Evolutionary conservation across 2,329 filamentous ascomycete species (phyloP), one percentile per base, ranked within the genome.

Genomic region (Colletotrichum simmondsii): DNA sequence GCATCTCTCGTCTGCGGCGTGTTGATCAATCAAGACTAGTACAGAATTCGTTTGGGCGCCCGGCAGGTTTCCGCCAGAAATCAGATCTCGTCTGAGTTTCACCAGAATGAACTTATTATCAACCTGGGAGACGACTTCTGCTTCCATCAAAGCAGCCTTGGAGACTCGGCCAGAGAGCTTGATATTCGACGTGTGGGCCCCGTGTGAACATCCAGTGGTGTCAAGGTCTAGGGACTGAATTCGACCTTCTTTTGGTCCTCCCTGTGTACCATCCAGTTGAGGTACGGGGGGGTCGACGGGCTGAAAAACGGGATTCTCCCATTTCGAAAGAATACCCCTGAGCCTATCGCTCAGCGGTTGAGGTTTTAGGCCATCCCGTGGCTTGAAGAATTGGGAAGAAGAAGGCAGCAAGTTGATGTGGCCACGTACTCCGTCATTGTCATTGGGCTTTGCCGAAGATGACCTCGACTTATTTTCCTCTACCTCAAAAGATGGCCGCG

Each of bases 1-100:
- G 74, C 93, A 91, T 58, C 97, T 89, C 83, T 99, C 97, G 79
- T 98, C 96, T 3, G 95, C 97, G 1, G 97, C 97, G 79, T 99
- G 97, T 78, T 99, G 97, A 78, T 99, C 97, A 6, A 98, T 88
- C 52, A 98, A 85, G 0, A 97, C 87, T 5, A 98, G 83, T 1
- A 91, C 42, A 93, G 85, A 56, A 87, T 61, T 72, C 4, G 32
- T n/a, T 4, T 19, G 46, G 32, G 28, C 7, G 7, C 5, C 16
- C 24, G 35, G 8, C 62, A 49, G 49, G 2, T 30, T 26, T 5
- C 11, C 28, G 19, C 37, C 46, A 35, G 42, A 32, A 26, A 37
- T 35, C 10, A 26, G 30, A 11, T 74, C 71, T 35, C 62, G 61
- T 12, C 58, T 79, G 62, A 94, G 83, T 74, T 90, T 92, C 26